Base-by-base conservation (phyloP, 129 eudicot genomes). In the Heracleum sosnowskyi region DNA sequence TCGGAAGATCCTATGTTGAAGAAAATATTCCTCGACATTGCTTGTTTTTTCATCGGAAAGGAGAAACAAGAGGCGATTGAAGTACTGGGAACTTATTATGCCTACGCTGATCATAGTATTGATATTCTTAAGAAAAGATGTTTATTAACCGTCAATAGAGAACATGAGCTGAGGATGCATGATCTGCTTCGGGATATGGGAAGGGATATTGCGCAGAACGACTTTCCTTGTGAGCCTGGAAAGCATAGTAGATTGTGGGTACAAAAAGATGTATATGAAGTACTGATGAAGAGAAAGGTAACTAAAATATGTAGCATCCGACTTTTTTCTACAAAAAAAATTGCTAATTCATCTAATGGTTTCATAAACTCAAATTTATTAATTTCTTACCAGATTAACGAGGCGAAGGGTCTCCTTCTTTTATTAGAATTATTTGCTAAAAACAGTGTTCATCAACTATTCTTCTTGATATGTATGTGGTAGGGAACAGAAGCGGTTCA, bases 151-250 rank as follows among this genome's bases (percentile, higher is more conserved):
- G 12, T 24, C 8, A 17, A 62, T 69, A 4, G 8, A 8, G 12
- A 24, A 11, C 11, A 22, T 49, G 12, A 17, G 66, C 7, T 79
- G 13, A 18, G 39, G n/a, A 79, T 79, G 77, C 82, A 79, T 71
- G 42, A 68, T 29, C 26, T 68, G 37, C 73, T 79, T 20, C 82
- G 29, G 28, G 82, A 80, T 11, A 73, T 80, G 63, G 73, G 78
- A 7, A 39, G 37, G 60, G 7, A 72, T 13, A 44, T 80, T 13
- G 29, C 35, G 20, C 68, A 68, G 9, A 41, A 80, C 18, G 13
- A 39, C 16, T 37, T 31, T 1, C 36, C 70, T 2, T 13, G 40
- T 28, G 39, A 72, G 7, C 57, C 39, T 18, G 78, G 24, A 36
- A 74, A 63, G n/a, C 69, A 12, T 5, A 73, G 49, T 22, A 41